Conservation (phyloP, 768 basidiomycete genomes). For the Xerocomus potaroensis region DNA sequence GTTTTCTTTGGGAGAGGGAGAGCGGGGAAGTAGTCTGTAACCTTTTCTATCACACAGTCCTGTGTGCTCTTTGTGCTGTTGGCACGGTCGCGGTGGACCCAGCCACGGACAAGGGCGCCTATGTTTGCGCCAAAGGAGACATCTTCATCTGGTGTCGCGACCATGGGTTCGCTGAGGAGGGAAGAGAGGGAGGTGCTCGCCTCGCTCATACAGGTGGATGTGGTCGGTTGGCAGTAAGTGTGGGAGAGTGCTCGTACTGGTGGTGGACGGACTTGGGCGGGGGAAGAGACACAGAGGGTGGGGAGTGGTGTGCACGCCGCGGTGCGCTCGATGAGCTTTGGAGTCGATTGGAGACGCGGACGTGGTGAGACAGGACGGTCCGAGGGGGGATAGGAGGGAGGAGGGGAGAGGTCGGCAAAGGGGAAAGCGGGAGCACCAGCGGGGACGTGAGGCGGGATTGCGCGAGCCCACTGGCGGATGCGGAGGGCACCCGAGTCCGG, state of each 20-base stretch:
- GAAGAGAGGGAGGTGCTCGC: constrained; percentile 53
- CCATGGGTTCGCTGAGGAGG: constrained; percentile 39
- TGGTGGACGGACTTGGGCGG: constrained; percentile 27
- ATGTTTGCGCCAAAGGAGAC: constrained; percentile 44
- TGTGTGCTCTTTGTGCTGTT: constrained; percentile 25
- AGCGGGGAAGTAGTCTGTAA: constrained; percentile 28
- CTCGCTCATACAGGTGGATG: constrained; percentile 31
- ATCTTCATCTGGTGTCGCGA: constrained; percentile 39
- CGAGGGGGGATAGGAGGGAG: no score
- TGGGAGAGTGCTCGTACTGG: constrained; percentile 34
- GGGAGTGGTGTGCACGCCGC: constrained; percentile 34
- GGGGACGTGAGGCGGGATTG: constrained; percentile 30
- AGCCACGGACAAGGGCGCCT: constrained; percentile 35
- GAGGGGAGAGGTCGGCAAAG: constrained; percentile 24
- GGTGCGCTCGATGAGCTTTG: constrained; percentile 34
- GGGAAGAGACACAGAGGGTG: constrained; percentile 48
- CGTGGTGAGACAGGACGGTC: constrained; percentile 21
- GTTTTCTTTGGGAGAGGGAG: constrained; percentile 18
- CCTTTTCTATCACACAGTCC: constrained; percentile 25
- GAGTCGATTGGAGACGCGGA: constrained; percentile 23
- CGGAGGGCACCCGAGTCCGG: constrained; percentile 6
- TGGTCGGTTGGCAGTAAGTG: constrained; percentile 30
- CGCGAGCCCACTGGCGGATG: constrained; percentile 30
- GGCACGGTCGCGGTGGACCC: constrained; percentile 25
- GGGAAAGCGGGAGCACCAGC: constrained; percentile 29